phyloP scores from a whole-genome alignment of 2,329 filamentous ascomycete genomes.

The Coniella lustricola region DNA sequence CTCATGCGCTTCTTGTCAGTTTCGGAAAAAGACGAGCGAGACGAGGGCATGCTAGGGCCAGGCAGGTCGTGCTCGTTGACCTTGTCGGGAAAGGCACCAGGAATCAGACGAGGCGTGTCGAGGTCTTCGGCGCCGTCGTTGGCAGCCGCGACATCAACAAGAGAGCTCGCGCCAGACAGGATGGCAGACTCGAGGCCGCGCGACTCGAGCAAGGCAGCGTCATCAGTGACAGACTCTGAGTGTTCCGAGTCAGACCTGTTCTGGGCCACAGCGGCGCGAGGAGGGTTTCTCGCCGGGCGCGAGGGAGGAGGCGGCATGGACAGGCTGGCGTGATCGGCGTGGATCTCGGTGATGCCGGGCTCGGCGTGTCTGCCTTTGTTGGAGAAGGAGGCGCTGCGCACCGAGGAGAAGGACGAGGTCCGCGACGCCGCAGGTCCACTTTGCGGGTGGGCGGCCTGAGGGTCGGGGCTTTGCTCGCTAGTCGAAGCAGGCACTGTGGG shows the following conservation, averaged over 20 bases:
- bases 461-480: background rate
- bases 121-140: slow-evolving; percentile 32
- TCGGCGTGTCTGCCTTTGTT: slow-evolving; percentile 55
- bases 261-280: slow-evolving; percentile 33
- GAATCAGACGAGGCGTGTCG: slow-evolving; percentile 39
- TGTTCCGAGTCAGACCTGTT: slow-evolving; percentile 36
- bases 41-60: slow-evolving; percentile 38
- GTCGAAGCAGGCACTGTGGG: background rate
- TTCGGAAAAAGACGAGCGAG: slow-evolving; percentile 43
- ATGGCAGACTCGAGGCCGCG: background rate
- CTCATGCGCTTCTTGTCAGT: slow-evolving; percentile 58
- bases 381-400: slow-evolving; percentile 23
- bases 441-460: slow-evolving; percentile 13
- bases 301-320: slow-evolving; percentile 54
- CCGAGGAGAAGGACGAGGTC: slow-evolving; percentile 36
- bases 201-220: slow-evolving; percentile 21
- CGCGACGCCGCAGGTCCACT: slow-evolving; percentile 29
- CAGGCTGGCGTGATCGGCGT: slow-evolving; percentile 53
- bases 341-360: slow-evolving; percentile 49
- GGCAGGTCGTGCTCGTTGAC: slow-evolving; percentile 32
- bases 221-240: slow-evolving; percentile 35
- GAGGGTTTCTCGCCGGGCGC: slow-evolving; percentile 35
- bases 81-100: slow-evolving; percentile 25
- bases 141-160: slow-evolving; percentile 1
- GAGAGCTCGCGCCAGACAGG: slow-evolving; percentile 4